Evolutionary conservation across 2,329 filamentous ascomycete genomes (phyloP).

Genomic region (Neopestalotiopsis sp.): DNA sequence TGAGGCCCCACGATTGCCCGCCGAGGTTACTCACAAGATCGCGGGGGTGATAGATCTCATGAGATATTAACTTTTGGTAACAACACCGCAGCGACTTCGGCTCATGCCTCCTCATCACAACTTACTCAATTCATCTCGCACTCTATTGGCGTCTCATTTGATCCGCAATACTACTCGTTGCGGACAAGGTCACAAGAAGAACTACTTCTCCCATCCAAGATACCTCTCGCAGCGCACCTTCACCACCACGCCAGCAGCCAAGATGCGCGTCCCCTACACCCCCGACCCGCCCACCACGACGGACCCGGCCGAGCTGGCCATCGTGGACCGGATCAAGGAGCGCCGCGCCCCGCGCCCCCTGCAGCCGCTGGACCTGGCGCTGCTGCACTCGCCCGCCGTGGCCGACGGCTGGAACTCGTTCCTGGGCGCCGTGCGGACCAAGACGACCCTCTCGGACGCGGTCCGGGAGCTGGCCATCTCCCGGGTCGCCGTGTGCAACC

Average conservation of each 20-base stretch:
- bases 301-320: slow-evolving; percentile 53
- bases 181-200: background rate
- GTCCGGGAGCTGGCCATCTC: slow-evolving; percentile 81
- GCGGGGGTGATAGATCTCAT: background rate
- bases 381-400: slow-evolving; percentile 75
- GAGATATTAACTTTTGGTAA: background rate
- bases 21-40: slow-evolving; percentile 3
- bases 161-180: background rate
- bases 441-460: slow-evolving; percentile 54
- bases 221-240: background rate
- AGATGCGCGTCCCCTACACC: slow-evolving; percentile 73
- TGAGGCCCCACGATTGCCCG: slow-evolving; percentile 11
- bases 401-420: slow-evolving; percentile 79
- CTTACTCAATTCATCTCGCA: background rate
- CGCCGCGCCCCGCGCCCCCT: slow-evolving; percentile 73
- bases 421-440: slow-evolving; percentile 66
- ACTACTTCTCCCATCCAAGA: background rate
- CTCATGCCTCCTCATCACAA: background rate
- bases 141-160: background rate
- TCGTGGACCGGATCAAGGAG: slow-evolving; percentile 67
- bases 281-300: slow-evolving; percentile 53
- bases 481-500: slow-evolving; percentile 79
- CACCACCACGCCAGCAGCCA: slow-evolving; percentile 27
- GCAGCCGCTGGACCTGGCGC: slow-evolving; percentile 75
- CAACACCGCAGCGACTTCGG: background rate